A percentile compares a stretch with the other conserved stretches of the same genome.
These are phyloP conservation scores for Purpureocillium lavendulum DNA, from an alignment of 2,329 filamentous ascomycete species.

Conservation along the genomic window DNA sequence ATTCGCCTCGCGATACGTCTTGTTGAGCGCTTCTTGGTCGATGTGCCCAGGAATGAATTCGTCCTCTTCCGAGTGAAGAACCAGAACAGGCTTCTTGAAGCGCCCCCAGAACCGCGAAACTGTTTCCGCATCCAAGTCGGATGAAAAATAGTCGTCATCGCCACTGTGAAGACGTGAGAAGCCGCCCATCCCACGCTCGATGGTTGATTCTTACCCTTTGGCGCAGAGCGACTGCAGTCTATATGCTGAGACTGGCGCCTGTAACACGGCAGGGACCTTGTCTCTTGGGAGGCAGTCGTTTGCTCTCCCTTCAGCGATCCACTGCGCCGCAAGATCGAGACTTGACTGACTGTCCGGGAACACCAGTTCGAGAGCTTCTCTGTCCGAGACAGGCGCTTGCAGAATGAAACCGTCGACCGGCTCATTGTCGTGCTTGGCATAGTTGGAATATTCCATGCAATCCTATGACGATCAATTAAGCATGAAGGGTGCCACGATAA, in stretches of 20 bases:
- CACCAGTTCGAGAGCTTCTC: constrained; percentile 49
- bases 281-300: constrained; percentile 46
- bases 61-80: constrained; percentile 58
- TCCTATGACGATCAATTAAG: constrained; percentile 28
- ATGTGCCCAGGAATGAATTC: constrained; percentile 52
- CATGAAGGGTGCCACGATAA: background rate
- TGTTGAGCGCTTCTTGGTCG: constrained; percentile 48
- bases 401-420: constrained; percentile 69
- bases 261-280: constrained; percentile 30
- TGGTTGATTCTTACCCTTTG: constrained; percentile 35
- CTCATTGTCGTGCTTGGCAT: constrained; percentile 30
- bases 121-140: constrained; percentile 53
- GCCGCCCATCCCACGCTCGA: constrained; percentile 1
- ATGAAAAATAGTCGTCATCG: constrained; percentile 85
- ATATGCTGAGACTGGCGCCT: constrained; percentile 41
- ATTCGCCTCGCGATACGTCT: constrained; percentile 44
- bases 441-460: constrained; percentile 45
- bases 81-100: constrained; percentile 51
- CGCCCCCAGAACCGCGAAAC: constrained; percentile 58
- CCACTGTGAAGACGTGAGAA: constrained; percentile 34
- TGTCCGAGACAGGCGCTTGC: constrained; percentile 72
- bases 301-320: constrained; percentile 46
- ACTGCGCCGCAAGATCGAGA: constrained; percentile 40
- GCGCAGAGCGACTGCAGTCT: constrained; percentile 41
- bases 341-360: constrained; percentile 36